Evolutionary conservation across 2,329 filamentous ascomycete species (phyloP), one percentile per base, ranked within the genome.

Genomic region (Colletotrichum sp.): DNA sequence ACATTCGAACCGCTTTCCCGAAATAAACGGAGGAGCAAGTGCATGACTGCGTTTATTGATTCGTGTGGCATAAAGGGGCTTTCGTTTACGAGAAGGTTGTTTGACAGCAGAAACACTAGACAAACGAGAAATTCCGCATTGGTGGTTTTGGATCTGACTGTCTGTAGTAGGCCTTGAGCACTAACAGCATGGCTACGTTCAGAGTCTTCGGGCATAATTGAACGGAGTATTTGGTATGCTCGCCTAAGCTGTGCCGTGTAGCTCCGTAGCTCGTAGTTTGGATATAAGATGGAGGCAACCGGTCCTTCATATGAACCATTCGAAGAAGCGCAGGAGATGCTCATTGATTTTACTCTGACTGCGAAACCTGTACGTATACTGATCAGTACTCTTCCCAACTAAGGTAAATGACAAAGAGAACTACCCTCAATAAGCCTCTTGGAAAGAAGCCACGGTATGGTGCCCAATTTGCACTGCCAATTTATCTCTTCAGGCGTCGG

Each of bases 351-450:
- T n/a, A 48, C 5, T 22, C 22, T 7, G n/a, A 48, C 0, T 0
- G 43, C 3, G 2, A 48, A n/a, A 48, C 6, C 43, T 48, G 1
- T 0, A 4, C 0, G 43, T 1, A 12, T 12, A 2, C 10, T 43
- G 9, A 22, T 48, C 1, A 22, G 3, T 48, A 22, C 22, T 22
- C 22, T 22, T 22, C 22, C 22, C 22, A 22, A 22, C 22, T 22
- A 22, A 22, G 22, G 22, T 22, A 22, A 22, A 22, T 22, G 22
- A 22, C 22, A 22, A 22, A 22, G 22, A 22, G 22, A 22, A 22
- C 22, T 22, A 48, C 43, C 43, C 0, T 22, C n/a, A 22, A 48
- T 8, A 2, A 4, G 43, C 3, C 10, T 4, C 0, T 10, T 12
- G 6, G 43, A 22, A 22, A 48, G 2, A 12, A 48, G 18, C 43